A percentile compares a stretch with the other conserved stretches of the same genome.
Evolutionary conservation across 257 asterid species (phyloP).

Genomic region (Gynochthodes officinalis): DNA sequence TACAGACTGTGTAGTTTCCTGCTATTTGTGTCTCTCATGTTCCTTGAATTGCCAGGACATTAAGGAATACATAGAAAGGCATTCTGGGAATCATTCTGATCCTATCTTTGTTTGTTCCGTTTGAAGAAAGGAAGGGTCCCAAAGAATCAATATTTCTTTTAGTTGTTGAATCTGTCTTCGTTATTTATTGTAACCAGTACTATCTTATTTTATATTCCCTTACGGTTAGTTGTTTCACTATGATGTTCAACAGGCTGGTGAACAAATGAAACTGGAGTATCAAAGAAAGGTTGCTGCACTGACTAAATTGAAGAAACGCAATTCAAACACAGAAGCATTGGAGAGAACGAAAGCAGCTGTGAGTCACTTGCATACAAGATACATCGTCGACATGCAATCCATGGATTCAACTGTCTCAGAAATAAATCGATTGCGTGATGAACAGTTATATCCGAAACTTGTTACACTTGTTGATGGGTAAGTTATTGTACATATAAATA

Average conservation of each 20-base stretch:
- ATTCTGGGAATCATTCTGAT: no score
- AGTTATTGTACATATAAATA: slow-evolving; percentile 33
- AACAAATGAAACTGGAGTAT: slow-evolving; percentile 90
- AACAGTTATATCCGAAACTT: slow-evolving; percentile 82
- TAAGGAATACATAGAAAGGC: no score
- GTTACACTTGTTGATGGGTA: slow-evolving; percentile 85
- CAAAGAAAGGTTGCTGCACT: slow-evolving; percentile 70
- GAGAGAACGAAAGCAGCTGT: slow-evolving; percentile 96
- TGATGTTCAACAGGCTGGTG: slow-evolving; percentile 69
- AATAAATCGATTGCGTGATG: slow-evolving; percentile 84
- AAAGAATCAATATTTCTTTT: no score
- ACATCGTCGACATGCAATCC: slow-evolving; percentile 98
- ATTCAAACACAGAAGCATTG: slow-evolving; percentile 62
- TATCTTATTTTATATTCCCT: not conserved
- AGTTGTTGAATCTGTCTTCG: no score
- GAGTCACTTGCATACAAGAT: slow-evolving; percentile 95
- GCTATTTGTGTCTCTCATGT: no score
- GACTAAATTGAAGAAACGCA: slow-evolving; percentile 81
- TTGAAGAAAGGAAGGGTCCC: no score
- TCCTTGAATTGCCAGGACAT: no score
- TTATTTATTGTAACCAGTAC: not conserved
- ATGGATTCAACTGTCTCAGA: slow-evolving; percentile 98
- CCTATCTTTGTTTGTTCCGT: no score
- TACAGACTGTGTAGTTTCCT: not conserved
- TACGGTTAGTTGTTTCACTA: slow-evolving; percentile 6